Conservation (phyloP, 352 stramenopile genomes). For the Plasmopara muralis region DNA sequence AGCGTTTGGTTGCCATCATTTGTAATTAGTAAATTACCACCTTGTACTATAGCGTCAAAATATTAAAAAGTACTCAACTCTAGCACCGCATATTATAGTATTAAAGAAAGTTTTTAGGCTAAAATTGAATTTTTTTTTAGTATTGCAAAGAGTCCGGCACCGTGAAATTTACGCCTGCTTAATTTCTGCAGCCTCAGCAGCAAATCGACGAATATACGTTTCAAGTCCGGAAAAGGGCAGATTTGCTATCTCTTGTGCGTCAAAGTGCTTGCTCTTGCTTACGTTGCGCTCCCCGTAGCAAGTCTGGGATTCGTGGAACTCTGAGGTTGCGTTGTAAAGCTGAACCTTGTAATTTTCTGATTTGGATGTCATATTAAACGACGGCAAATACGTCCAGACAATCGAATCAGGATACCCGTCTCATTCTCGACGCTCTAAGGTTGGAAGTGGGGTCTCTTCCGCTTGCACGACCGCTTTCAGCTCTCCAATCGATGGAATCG, state of each 20-base stretch:
- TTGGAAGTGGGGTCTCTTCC: conserved; percentile 20
- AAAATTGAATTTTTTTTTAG: too few species aligned
- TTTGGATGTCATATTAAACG: conserved; percentile 37
- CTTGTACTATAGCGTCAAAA: too few species aligned
- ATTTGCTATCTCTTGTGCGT: conserved; percentile 13
- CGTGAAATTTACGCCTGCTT: conserved; percentile 8
- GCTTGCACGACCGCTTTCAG: conserved; percentile 12
- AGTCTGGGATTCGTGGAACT: conserved; percentile 45
- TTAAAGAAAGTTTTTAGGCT: too few species aligned
- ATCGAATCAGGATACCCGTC: conserved; percentile 40
- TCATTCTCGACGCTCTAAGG: conserved; percentile 15
- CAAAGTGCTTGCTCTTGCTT: conserved; percentile 23
- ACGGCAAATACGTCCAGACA: conserved; percentile 68
- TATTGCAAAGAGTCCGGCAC: too few species aligned
- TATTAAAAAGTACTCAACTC: too few species aligned
- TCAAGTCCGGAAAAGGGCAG: conserved; percentile 22
- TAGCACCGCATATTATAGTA: too few species aligned
- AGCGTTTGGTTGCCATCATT: too few species aligned
- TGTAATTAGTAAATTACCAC: too few species aligned
- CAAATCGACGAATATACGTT: conserved; percentile 20
- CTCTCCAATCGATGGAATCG: conserved; percentile 17
- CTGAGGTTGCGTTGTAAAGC: conserved; percentile 38
- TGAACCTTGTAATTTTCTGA: conserved; percentile 45
- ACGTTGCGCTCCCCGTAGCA: conserved; percentile 50
- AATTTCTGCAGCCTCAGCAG: conserved; percentile 19